phyloP scores from a whole-genome alignment of 2,329 filamentous ascomycete genomes.

The Pleoardoris graminearum region DNA sequence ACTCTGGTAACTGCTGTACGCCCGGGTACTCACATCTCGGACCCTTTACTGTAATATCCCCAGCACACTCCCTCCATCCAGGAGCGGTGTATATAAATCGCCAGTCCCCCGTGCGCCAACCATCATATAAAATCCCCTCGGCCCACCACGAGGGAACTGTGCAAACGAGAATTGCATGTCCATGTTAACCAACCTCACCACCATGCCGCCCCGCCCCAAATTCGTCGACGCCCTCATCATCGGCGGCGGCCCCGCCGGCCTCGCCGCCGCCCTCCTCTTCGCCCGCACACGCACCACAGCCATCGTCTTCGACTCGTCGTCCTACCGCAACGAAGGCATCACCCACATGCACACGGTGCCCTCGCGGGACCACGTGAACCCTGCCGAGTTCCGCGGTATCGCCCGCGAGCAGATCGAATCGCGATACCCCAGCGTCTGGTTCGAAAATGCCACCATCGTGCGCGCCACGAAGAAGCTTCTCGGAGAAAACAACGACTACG shows the following conservation, averaged over 20 bases:
- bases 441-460: constrained; percentile 32
- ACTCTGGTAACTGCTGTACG: too few species aligned
- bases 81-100: too few species aligned
- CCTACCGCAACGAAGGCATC: constrained; percentile 50
- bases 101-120: too few species aligned
- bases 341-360: constrained; percentile 51
- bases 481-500: constrained; percentile 20
- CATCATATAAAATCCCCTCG: too few species aligned
- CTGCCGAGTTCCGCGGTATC: constrained; percentile 32
- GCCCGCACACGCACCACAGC: constrained; percentile 46
- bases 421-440: constrained; percentile 44
- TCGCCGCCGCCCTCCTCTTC: constrained; percentile 47
- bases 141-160: too few species aligned
- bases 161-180: too few species aligned
- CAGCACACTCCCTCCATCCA: too few species aligned
- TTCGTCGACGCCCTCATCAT: constrained; percentile 37
- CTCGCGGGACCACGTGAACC: constrained; percentile 34
- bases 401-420: constrained; percentile 41
- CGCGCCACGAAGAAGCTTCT: constrained; percentile 25
- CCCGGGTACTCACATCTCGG: too few species aligned
- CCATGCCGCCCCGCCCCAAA: constrained; percentile 22
- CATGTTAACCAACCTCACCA: neutral
- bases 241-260: constrained; percentile 52
- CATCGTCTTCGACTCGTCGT: constrained; percentile 49
- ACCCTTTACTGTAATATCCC: too few species aligned